phyloP scores from a whole-genome alignment of 495 filamentous ascomycete genomes.

The Pyrenopolyporus hunteri region DNA sequence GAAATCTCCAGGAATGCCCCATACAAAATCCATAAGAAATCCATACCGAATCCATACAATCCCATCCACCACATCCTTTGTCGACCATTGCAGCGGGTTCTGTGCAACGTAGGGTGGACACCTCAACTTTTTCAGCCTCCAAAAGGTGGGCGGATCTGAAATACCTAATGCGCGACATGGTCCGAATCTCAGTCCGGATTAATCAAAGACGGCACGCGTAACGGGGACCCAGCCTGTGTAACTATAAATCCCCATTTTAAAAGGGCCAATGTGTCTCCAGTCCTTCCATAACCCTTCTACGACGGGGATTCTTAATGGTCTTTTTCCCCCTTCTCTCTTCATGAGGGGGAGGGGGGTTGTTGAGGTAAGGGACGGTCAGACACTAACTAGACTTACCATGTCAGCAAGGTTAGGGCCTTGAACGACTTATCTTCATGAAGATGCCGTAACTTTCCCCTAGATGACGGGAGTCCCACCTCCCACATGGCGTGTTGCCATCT shows the following conservation, averaged over 20 bases:
- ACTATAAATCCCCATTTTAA: conserved; percentile 40
- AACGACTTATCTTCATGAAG: conserved; percentile 27
- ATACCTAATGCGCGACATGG: conserved; percentile 35
- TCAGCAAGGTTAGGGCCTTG: conserved; percentile 10
- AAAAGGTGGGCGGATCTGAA: conserved; percentile 42
- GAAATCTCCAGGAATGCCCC: conserved; percentile 28
- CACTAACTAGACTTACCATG: neutral
- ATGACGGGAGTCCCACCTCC: conserved; percentile 35
- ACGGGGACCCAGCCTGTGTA: conserved; percentile 42
- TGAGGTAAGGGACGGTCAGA: conserved; percentile 7
- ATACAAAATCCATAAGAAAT: conserved; percentile 12
- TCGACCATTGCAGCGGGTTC: conserved; percentile 39
- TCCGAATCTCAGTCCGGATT: conserved; percentile 38
- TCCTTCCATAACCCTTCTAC: conserved; percentile 41
- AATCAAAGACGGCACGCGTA: conserved; percentile 39
- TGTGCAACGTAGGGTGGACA: conserved; percentile 43
- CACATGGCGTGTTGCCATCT: conserved; percentile 35
- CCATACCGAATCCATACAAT: conserved; percentile 14
- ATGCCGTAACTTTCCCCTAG: conserved; percentile 24
- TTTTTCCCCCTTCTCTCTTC: neutral
- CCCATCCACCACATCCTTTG: conserved; percentile 34
- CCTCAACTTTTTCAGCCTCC: conserved; percentile 43
- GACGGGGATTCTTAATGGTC: conserved; percentile 24
- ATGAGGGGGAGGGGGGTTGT: neutral
- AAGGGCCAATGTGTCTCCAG: conserved; percentile 34